phyloP scores from a whole-genome alignment of 805 yeast species.

The Torulaspora gathmanii region DNA sequence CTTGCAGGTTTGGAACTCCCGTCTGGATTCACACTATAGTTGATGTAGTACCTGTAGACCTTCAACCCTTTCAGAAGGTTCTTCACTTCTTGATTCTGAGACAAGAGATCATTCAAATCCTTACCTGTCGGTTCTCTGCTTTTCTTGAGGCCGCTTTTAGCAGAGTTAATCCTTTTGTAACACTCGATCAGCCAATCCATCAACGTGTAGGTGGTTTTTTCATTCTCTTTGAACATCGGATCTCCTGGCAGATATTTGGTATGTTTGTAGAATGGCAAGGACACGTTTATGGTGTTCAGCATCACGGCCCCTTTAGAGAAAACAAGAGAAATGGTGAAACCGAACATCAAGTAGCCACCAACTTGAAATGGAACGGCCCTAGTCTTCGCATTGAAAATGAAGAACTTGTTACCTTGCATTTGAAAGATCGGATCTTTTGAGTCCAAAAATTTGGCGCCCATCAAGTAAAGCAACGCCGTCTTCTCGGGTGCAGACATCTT shows the following conservation, averaged over 20 bases:
- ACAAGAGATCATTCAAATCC: slow-evolving; percentile 19
- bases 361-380: slow-evolving; percentile 18
- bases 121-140: slow-evolving; percentile 9
- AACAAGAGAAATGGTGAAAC: slow-evolving; percentile 21
- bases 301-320: slow-evolving; percentile 21
- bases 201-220: slow-evolving; percentile 14
- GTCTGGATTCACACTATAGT: slow-evolving; percentile 22
- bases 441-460: slow-evolving; percentile 22
- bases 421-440: slow-evolving; percentile 19
- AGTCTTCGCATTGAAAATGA: slow-evolving; percentile 15
- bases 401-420: slow-evolving; percentile 23
- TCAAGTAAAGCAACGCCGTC: slow-evolving; percentile 15
- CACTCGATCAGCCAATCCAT: slow-evolving; percentile 26
- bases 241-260: slow-evolving; percentile 25
- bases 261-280: slow-evolving; percentile 21
- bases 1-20: slow-evolving; percentile 21
- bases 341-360: slow-evolving; percentile 23
- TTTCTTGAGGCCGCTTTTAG: slow-evolving; percentile 6
- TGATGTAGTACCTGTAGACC: slow-evolving; percentile 22
- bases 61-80: slow-evolving; percentile 21
- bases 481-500: slow-evolving; percentile 22
- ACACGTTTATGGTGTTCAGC: slow-evolving; percentile 20
- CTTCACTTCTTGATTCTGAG: slow-evolving; percentile 15
- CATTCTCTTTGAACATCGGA: slow-evolving; percentile 18
- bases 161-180: slow-evolving; percentile 9